Base-by-base conservation (phyloP, 257 asterid genomes). In the Nicotiana benthamiana region DNA sequence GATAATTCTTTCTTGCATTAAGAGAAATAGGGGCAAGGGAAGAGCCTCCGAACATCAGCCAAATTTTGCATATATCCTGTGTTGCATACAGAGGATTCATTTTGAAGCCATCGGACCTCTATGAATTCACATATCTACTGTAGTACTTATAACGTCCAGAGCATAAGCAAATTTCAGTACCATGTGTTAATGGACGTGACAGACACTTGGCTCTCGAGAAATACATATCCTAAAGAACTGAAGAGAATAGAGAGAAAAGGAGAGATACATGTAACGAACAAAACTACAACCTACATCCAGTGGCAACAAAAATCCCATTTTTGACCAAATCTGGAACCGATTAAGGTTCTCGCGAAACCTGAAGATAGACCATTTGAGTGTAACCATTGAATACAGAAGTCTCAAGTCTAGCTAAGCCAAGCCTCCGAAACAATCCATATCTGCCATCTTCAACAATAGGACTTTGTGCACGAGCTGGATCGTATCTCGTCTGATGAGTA, bases 291-390 rank as follows among this genome's bases (percentile, higher is more conserved):
- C 68, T 27, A 26, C 32, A 62, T 62, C 36, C 68, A 27, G 36
- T 26, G 40, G 68, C 36, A 26, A 11, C 40, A 36, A 27, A 68
- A 40, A n/a, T 13, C 77, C 40, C 77, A 9, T n/a, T 68, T 40
- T 74, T 6, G 28, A 80, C 62, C 81, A 36, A 32, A 18, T 43
- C 46, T 65, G n/a, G 82, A 27, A 61, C 74, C 51, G 43, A 52
- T 80, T 85, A 89, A 12, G 89, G 82, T n/a, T 86, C 87, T 10
- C 85, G 87, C 48, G 86, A 93, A 59, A 95, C 91, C 90, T 90
- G 93, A 82, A 95, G 90, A 79, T 93, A 93, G 8, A 92, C 98
- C 99, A 95, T 92, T 80, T 95, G 99, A 10, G 99, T 95, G 86
- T 93, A 95, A 24, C 99, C 99, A 57, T 95, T 93, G 77, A 95